Conservation (phyloP, 352 stramenopile genomes). For the Phytophthora podocarpi region DNA sequence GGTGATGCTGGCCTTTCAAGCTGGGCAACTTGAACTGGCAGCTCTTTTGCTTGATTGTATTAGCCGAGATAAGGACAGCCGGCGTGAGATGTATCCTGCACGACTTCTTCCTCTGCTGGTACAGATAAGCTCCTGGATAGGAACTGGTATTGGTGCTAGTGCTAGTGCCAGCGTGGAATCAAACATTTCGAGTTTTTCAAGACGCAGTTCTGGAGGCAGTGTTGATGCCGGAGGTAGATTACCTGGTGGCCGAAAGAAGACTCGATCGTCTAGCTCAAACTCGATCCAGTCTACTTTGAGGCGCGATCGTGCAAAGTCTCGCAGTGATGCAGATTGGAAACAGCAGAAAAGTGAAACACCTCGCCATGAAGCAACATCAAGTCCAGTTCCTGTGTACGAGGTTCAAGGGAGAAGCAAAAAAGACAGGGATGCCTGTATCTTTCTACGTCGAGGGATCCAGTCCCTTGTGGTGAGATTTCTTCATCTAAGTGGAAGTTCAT, state of each 20-base stretch:
- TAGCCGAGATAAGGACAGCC: constrained; percentile 25
- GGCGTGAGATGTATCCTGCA: constrained; percentile 29
- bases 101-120: constrained; percentile 53
- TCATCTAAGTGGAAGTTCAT: constrained; percentile 16
- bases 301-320: constrained; percentile 44
- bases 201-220: constrained; percentile 6
- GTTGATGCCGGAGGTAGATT: not conserved
- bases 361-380: not conserved
- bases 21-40: constrained; percentile 63
- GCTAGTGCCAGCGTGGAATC: not conserved
- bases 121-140: constrained; percentile 51
- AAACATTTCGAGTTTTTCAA: constrained; percentile 11
- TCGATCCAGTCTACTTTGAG: constrained; percentile 26
- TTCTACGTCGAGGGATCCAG: constrained; percentile 30
- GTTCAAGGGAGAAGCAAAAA: constrained; percentile 4
- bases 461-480: constrained; percentile 30
- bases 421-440: constrained; percentile 18
- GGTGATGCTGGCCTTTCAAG: constrained; percentile 53
- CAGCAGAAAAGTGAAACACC: constrained; percentile 20
- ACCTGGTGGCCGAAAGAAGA: constrained; percentile 7
- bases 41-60: constrained; percentile 56
- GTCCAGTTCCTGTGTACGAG: not conserved
- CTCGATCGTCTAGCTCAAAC: constrained; percentile 18
- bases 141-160: constrained; percentile 14
- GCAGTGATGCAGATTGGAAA: constrained; percentile 54